Base-by-base conservation (phyloP, 2,329 filamentous ascomycete genomes). In the Hysterium pulicare region DNA sequence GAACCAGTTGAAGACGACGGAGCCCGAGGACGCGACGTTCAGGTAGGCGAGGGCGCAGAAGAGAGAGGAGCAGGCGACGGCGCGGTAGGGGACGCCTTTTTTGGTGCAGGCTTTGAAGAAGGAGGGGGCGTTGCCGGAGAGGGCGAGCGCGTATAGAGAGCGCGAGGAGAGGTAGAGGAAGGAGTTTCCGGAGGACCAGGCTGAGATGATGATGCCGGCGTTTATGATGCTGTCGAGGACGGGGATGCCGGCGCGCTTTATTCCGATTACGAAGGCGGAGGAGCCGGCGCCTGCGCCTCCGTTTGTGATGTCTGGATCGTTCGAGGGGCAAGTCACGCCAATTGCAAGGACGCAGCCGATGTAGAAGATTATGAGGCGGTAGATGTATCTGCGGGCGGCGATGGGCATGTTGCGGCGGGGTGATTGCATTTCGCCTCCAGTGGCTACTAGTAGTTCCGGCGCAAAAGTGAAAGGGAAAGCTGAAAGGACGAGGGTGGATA, bases 221-320 rank as follows among this genome's bases (percentile, higher is more conserved):
- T 87, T 87, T 69, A 87, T 82, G 51, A 86, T 74, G 47, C 78
- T 78, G 53, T 83, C 79, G 2, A 87, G 74, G 1, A 73, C 76
- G 2, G 70, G 66, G 45, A 78, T 76, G 3, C 74, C 73, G n/a
- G 59, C 73, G 41, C 72, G 67, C 42, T 71, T 70, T 51, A 75
- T 74, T 20, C 69, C 74, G 13, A 75, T 64, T 5, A 75, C 74
- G 47, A 74, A 76, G 1, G 73, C 69, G 1, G 71, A 74, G 1
- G 77, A 75, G 6, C 73, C 75, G 1, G 78, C 78, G 36, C 75
- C 77, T 4, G 70, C 67, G 19, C 72, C 75, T 16, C 79, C 78
- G 13, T 68, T 64, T 11, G 75, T 77, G 26, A 84, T 68, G 2
- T 66, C 66, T 1, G 61, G 46, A 42, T 79, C 73, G 46, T 79